Conservation (phyloP, 176 grass and related monocot species). For the Hyparrhenia diplandra region DNA sequence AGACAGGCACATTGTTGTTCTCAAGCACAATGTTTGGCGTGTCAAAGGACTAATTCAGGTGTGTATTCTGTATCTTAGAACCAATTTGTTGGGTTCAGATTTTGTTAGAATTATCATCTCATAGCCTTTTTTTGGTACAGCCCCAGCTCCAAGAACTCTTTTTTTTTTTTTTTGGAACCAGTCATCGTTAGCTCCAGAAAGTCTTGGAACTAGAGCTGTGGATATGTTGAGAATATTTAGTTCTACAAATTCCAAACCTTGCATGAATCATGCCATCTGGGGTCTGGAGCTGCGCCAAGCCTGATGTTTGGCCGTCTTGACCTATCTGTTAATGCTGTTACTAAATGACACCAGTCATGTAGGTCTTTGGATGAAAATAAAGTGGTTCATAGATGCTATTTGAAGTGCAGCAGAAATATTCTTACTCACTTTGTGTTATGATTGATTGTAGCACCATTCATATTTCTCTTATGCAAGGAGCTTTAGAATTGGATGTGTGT, state of each 20-base stretch:
- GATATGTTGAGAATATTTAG: not conserved
- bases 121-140: not conserved
- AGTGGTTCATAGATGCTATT: not conserved
- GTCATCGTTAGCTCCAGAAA: not conserved
- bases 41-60: conserved; percentile 98
- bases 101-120: not conserved
- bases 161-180: not conserved
- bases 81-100: not conserved
- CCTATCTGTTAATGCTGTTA: not conserved
- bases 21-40: conserved; percentile 97
- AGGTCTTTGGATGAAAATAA: conserved; percentile 14
- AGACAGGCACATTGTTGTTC: conserved; percentile 79
- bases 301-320: not conserved
- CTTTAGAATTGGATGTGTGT: not conserved
- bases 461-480: not conserved
- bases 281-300: not conserved
- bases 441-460: not conserved
- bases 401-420: not conserved
- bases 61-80: not conserved
- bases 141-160: not conserved
- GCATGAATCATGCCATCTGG: not conserved
- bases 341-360: not conserved
- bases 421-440: not conserved
- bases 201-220: not conserved
- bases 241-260: not conserved